Base-by-base conservation (phyloP, 768 basidiomycete genomes). In the Calocera viscosa region DNA sequence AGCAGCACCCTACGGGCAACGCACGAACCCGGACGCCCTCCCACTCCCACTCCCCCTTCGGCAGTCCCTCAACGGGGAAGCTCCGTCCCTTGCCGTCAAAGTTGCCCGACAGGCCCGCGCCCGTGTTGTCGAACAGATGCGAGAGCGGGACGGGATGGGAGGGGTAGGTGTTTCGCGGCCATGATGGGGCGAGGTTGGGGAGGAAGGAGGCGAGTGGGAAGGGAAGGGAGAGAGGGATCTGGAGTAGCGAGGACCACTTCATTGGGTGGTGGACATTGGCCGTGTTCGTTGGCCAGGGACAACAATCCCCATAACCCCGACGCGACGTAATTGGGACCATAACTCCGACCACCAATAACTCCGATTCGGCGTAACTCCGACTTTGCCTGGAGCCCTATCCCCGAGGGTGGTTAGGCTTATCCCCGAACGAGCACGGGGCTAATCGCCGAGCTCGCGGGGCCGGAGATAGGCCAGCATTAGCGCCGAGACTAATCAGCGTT, bases 111-210 rank as follows among this genome's bases (percentile, higher is more conserved):
- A 69, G 60, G 19, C 70, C 70, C 12, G 67, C 70, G 12, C 66
- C 70, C 17, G 34, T 43, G 35, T 70, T 70, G 49, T 70, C 65
- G 69, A 53, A 70, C 34, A 65, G 26, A 24, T 67, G 64, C 5
- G 68, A 64, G 49, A 70, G 43, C 32, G 69, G 26, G 64, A 70
- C 10, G 0, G 70, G 64, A 24, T 67, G 30, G n/a, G 66, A 67
- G 10, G 66, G 66, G 63, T 67, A 68, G 28, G 41, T 64, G 38
- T 39, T 39, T 24, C 26, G 30, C 17, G 63, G 63, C 63, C 63
- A 64, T 64, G 30, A 33, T 14, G 35, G 32, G 26, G 43, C 16
- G 43, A 47, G 43, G 19, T 47, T 47, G 19, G 53, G 30, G 26
- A 32, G 5, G 53, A 60, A 32, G 14, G 53, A 60, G 30, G 53